A percentile compares a stretch with the other conserved stretches of the same genome.
Evolutionary conservation across 2,329 filamentous ascomycete genomes (phyloP).

Genomic region (Xylariales sp.): DNA sequence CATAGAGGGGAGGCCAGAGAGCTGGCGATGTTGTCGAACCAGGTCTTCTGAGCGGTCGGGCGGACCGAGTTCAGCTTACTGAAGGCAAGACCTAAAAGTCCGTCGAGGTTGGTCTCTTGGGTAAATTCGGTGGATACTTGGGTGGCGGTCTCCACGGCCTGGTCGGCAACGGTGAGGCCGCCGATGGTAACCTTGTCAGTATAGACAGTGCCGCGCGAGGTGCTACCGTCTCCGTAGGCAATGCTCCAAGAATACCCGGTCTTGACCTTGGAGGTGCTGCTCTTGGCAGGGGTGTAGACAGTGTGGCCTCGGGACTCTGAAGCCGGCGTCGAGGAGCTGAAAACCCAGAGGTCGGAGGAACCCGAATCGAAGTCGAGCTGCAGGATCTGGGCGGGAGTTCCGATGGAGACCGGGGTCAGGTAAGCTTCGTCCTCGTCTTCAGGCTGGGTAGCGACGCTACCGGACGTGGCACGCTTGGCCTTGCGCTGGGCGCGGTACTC

Average conservation of each 20-base stretch:
- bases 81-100: constrained; percentile 16
- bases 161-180: constrained; percentile 8
- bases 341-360: constrained; percentile 17
- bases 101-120: constrained; percentile 12
- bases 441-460: constrained; percentile 9
- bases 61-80: constrained; percentile 12
- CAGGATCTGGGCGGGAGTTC: constrained; percentile 12
- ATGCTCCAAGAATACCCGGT: constrained; percentile 12
- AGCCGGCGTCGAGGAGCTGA: constrained; percentile 9
- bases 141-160: constrained; percentile 13
- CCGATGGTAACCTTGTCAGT: constrained; percentile 12
- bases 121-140: constrained; percentile 13
- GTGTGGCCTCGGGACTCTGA: constrained; percentile 9
- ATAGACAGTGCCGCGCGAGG: constrained; percentile 20
- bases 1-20: constrained; percentile 14
- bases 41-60: constrained; percentile 10
- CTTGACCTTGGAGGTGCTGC: constrained; percentile 10
- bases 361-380: constrained; percentile 17
- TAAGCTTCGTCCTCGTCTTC: constrained; percentile 13
- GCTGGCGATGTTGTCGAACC: constrained; percentile 12
- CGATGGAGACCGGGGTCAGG: constrained; percentile 13
- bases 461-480: constrained; percentile 18
- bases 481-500: background rate
- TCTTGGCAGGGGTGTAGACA: constrained; percentile 12
- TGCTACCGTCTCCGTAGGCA: constrained; percentile 13